Evolutionary conservation across 805 yeast genomes (phyloP).

Genomic region (Saturnispora diversa): DNA sequence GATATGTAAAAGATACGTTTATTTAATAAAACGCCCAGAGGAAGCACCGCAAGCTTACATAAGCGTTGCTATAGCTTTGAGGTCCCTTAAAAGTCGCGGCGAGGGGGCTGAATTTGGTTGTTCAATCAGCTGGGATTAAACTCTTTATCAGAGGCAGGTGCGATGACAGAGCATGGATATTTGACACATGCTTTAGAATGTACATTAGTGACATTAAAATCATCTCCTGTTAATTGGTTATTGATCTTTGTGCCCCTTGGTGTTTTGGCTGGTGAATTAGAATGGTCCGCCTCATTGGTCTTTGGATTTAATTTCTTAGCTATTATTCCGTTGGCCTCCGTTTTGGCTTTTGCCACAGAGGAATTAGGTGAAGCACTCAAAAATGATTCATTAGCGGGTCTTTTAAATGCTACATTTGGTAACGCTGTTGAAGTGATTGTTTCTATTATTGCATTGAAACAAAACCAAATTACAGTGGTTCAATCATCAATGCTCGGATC

Average conservation of each 20-base stretch:
- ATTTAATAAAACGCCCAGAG: no score
- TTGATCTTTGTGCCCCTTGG: constrained; percentile 88
- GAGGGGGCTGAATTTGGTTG: no score
- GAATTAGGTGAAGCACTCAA: constrained; percentile 71
- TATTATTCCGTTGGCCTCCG: constrained; percentile 85
- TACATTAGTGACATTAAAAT: constrained; percentile 15
- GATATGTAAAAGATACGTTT: no score
- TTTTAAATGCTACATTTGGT: constrained; percentile 94
- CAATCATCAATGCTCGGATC: constrained; percentile 98
- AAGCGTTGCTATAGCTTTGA: no score
- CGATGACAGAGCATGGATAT: background rate
- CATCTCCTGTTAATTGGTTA: constrained; percentile 60
- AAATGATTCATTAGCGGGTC: constrained; percentile 89
- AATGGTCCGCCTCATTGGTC: constrained; percentile 44
- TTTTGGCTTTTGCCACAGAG: constrained; percentile 89
- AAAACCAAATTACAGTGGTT: constrained; percentile 85
- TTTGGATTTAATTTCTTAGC: constrained; percentile 80
- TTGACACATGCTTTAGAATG: background rate
- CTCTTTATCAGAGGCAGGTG: no score
- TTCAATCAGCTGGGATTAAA: no score
- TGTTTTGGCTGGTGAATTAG: constrained; percentile 55
- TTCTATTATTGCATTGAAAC: constrained; percentile 76
- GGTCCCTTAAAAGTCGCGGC: no score
- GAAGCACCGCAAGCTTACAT: no score
- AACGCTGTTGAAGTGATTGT: constrained; percentile 97